A percentile compares a stretch with the other conserved stretches of the same genome.
Conservation (phyloP, 2,329 filamentous ascomycete genomes). For the Fusarium avenaceum region DNA sequence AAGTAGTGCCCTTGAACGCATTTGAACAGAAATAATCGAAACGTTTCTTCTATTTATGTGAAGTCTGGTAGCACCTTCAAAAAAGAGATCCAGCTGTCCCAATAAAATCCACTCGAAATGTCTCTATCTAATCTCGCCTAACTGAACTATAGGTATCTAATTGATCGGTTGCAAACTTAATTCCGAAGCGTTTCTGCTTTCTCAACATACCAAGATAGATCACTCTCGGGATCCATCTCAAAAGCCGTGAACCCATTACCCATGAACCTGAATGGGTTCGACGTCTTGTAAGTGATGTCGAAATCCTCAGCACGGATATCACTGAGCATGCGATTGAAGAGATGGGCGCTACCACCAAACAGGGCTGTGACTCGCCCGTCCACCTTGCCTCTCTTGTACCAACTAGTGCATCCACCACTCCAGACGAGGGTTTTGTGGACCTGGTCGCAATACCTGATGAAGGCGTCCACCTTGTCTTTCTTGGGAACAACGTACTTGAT, state of each 20-base stretch:
- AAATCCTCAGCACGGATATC: conserved; percentile 44
- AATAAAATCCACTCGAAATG: background rate
- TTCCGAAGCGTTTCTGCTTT: conserved; percentile 34
- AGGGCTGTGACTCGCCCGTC: conserved; percentile 41
- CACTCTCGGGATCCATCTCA: conserved; percentile 43
- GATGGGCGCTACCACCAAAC: conserved; percentile 42
- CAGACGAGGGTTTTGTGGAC: conserved; percentile 44
- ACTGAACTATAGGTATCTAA: background rate
- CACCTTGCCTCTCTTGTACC: conserved; percentile 39
- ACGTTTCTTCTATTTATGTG: background rate
- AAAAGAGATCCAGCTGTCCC: too few relatives aligned
- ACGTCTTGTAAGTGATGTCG: conserved; percentile 39
- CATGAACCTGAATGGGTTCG: conserved; percentile 43
- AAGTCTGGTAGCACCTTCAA: too few relatives aligned
- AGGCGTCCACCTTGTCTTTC: conserved; percentile 43
- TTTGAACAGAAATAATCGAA: background rate
- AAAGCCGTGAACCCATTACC: conserved; percentile 43
- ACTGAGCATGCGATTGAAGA: conserved; percentile 41
- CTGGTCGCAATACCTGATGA: conserved; percentile 41
- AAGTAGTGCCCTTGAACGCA: too few relatives aligned
- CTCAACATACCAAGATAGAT: conserved; percentile 43
- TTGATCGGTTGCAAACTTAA: background rate
- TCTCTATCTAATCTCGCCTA: background rate
- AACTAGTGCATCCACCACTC: conserved; percentile 42
- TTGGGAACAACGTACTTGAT: conserved; percentile 43